Evolutionary conservation across 139 green algal genomes (phyloP).

Genomic region (Chlorella sp.): DNA sequence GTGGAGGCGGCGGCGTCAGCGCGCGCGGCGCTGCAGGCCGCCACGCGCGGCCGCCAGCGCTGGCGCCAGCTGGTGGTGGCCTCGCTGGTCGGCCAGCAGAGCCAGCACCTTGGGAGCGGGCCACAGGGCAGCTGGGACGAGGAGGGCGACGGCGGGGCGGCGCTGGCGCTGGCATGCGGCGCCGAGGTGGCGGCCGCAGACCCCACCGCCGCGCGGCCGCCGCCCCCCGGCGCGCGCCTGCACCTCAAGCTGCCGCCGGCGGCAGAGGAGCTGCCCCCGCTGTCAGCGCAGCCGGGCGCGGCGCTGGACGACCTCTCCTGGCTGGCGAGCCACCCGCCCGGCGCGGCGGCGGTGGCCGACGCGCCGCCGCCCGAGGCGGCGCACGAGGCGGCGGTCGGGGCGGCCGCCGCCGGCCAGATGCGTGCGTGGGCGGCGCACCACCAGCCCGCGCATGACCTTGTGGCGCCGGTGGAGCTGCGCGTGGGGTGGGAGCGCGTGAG

Average conservation of each 20-base stretch:
- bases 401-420: background rate
- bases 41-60: slow-evolving; percentile 33
- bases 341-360: no score
- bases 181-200: background rate
- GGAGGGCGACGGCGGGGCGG: background rate
- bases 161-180: background rate
- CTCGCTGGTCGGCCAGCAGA: background rate
- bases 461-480: slow-evolving; percentile 16
- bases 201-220: background rate
- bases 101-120: background rate
- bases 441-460: background rate
- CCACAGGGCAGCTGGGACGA: background rate
- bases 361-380: no score
- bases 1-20: slow-evolving; percentile 17
- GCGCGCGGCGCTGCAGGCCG: background rate
- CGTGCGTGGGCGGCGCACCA: background rate
- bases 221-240: no score
- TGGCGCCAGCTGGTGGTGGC: slow-evolving; percentile 1
- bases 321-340: slow-evolving; percentile 27
- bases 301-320: slow-evolving; percentile 26
- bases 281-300: background rate
- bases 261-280: background rate
- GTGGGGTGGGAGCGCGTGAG: slow-evolving; percentile 17
- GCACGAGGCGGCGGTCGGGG: background rate
- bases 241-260: background rate